Base-by-base conservation (phyloP, 2,329 filamentous ascomycete genomes). In the Coniochaeta ligniaria region DNA sequence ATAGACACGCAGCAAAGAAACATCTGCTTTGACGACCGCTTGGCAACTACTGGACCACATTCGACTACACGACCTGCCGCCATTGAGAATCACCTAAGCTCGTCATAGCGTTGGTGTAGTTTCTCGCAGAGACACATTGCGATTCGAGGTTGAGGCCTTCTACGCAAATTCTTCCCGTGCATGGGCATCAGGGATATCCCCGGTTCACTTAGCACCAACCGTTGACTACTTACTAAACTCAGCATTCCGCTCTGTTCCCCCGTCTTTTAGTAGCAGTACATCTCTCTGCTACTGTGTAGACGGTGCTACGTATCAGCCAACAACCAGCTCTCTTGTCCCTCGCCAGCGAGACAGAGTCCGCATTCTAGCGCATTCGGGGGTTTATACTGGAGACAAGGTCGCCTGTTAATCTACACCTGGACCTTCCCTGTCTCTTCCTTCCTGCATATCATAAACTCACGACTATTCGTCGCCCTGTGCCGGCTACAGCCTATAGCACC, bases 151-250 rank as follows among this genome's bases (percentile, higher is more conserved):
- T 52, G 14, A 52, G 43, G 16, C 14, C 26, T 52, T 7, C 47
- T 28, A 52, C 11, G 47, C 47, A 52, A 52, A 52, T 52, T 52
- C 47, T 52, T 52, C 47, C 47, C 60, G 63, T 58, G 64, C 59
- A 58, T 64, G 54, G 58, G 54, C 62, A 62, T 63, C 68, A 62
- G 60, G 68, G 68, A 67, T 69, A 62, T 64, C 64, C 68, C 69
- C 60, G 62, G 68, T 64, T 63, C 50, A 52, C 47, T 52, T 52
- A 52, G 47, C 47, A 52, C 47, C 45, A 50, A 50, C 45, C 24
- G 22, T 52, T 28, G 22, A 52, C 24, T 52, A 31, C 47, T 31
- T 52, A 52, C 22, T 52, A 52, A 52, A 52, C 14, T 52, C 47
- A 52, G 24, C 47, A 52, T 26, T 52, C 47, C 24, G 47, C 47